Percentiles rank a stretch among this genome's conserved stretches.
These are phyloP conservation scores for Podospora pseudocomata DNA, from an alignment of 495 filamentous ascomycete species.

Conservation along the genomic window DNA sequence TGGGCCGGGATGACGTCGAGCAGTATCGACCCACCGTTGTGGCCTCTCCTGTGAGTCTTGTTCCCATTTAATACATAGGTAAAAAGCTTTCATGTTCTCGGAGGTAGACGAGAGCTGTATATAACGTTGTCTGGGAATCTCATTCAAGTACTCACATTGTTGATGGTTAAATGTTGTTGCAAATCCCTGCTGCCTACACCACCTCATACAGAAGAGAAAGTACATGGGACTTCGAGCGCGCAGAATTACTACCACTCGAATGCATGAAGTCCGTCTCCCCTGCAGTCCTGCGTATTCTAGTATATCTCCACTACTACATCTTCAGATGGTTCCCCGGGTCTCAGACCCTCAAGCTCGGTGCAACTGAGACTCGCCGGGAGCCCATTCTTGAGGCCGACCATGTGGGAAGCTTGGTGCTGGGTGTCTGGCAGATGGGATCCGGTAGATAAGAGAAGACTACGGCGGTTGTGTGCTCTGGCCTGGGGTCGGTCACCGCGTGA, in stretches of 20 bases:
- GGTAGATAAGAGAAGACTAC: too few relatives aligned
- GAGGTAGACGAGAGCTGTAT: too few relatives aligned
- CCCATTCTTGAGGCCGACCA: not conserved
- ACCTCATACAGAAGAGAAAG: not conserved
- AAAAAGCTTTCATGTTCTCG: too few relatives aligned
- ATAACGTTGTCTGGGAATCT: too few relatives aligned
- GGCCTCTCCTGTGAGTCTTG: not conserved
- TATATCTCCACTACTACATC: not conserved
- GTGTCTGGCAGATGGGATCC: too few relatives aligned
- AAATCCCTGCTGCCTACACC: not conserved
- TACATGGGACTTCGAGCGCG: not conserved
- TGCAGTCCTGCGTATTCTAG: too few relatives aligned
- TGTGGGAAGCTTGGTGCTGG: not conserved
- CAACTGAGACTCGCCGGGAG: not conserved
- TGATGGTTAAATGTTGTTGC: not conserved
- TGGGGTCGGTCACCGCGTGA: not conserved
- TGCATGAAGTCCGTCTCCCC: not conserved
- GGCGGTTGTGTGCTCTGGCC: too few relatives aligned
- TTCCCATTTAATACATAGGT: too few relatives aligned
- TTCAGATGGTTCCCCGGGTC: not conserved
- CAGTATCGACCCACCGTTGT: not conserved
- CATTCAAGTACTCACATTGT: too few relatives aligned
- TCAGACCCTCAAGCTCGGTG: not conserved
- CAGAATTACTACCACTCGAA: not conserved
- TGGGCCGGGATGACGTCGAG: not conserved